Percentiles rank a stretch among this genome's conserved stretches.
phyloP scores from a whole-genome alignment of 257 asterid genomes.

The Nicotiana paniculata region DNA sequence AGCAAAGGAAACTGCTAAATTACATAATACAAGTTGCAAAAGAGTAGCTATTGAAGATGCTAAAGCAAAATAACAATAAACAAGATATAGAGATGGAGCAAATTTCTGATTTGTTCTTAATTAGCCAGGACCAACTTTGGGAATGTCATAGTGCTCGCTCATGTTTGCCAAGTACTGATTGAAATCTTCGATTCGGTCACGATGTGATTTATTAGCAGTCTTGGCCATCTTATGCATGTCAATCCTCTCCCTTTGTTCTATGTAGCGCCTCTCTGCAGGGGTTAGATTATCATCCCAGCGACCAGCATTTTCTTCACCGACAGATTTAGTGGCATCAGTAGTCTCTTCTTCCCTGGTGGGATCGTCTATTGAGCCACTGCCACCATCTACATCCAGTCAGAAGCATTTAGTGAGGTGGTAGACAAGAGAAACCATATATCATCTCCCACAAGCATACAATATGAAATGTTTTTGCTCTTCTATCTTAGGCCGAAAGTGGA shows the following conservation, averaged over 20 bases:
- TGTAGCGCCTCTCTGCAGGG: conserved; percentile 89
- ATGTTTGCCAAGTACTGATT: conserved; percentile 94
- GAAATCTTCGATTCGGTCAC: conserved; percentile 91
- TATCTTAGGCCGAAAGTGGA: background rate
- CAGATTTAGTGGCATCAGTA: conserved; percentile 29
- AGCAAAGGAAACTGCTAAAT: background rate
- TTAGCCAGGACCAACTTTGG: conserved; percentile 95
- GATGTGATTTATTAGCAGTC: conserved; percentile 85
- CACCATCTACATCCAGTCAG: conserved; percentile 32
- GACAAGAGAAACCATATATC: background rate
- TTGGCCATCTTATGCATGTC: conserved; percentile 71
- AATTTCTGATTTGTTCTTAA: background rate
- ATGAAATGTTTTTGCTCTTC: background rate
- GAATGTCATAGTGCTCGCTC: conserved; percentile 98
- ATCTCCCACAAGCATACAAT: background rate
- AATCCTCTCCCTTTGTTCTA: conserved; percentile 74
- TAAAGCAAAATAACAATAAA: background rate
- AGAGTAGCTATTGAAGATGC: background rate
- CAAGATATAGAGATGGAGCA: background rate
- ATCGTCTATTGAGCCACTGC: conserved; percentile 29
- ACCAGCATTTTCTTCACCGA: conserved; percentile 35
- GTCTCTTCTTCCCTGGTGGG: conserved; percentile 48
- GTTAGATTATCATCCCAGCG: conserved; percentile 63
- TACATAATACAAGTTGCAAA: background rate
- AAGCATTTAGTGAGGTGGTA: background rate